Conservation (phyloP, 2,329 filamentous ascomycete species). For the Alternaria panax region DNA sequence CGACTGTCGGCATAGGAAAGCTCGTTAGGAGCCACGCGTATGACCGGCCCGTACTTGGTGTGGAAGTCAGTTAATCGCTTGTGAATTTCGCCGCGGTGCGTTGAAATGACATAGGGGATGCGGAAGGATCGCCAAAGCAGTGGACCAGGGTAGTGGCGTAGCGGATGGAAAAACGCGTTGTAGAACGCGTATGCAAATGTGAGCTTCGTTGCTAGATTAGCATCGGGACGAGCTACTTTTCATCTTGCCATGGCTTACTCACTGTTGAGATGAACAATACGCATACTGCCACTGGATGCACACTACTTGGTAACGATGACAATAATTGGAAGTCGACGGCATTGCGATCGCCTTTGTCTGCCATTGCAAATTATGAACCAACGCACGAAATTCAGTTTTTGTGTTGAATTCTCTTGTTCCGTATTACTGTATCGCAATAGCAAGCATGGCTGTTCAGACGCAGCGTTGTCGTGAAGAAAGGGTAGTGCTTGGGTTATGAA, state of each 20-base stretch:
- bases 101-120: conserved; percentile 37
- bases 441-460: not conserved
- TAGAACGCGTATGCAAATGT: conserved; percentile 30
- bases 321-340: not conserved
- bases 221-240: not conserved
- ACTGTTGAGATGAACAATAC: conserved; percentile 4
- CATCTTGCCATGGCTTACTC: not conserved
- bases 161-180: conserved; percentile 37
- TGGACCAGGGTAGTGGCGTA: conserved; percentile 39
- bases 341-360: not conserved
- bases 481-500: not conserved
- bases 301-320: not conserved
- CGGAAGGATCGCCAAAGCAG: conserved; percentile 37
- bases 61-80: conserved; percentile 32
- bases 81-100: conserved; percentile 37
- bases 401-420: not conserved
- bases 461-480: not conserved
- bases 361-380: not conserved
- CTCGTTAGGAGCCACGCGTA: conserved; percentile 41
- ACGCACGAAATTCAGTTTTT: not conserved
- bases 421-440: not conserved
- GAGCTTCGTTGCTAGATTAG: not conserved
- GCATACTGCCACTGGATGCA: conserved; percentile 7
- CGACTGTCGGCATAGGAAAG: conserved; percentile 35
- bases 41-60: conserved; percentile 36